Conservation (phyloP, 2,329 filamentous ascomycete species). For the Trichoderma atroviride region DNA sequence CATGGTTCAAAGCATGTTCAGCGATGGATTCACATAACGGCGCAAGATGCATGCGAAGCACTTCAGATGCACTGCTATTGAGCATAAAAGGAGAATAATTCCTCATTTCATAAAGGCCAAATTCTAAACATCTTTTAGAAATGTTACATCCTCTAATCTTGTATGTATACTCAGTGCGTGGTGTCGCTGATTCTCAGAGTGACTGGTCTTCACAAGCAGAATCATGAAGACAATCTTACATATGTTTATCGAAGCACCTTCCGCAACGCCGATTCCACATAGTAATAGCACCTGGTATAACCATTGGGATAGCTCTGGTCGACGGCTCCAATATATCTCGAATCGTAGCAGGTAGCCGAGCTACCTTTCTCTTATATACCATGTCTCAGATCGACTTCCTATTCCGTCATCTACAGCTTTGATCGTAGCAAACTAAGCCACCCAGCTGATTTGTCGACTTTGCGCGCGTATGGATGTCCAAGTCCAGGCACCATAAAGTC, state of each 20-base stretch:
- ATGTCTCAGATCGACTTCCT: background rate
- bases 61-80: background rate
- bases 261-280: background rate
- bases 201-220: too few species aligned
- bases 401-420: background rate
- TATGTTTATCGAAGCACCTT: background rate
- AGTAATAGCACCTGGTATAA: background rate
- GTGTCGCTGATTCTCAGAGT: background rate
- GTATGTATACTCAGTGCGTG: too few species aligned
- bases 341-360: background rate
- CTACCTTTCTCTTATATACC: background rate
- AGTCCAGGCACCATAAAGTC: slow-evolving; percentile 17
- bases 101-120: background rate
- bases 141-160: background rate
- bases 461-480: slow-evolving; percentile 13
- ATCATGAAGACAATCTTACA: too few species aligned
- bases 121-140: background rate
- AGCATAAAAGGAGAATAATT: background rate
- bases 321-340: background rate
- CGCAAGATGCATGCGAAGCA: background rate
- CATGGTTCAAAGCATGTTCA: background rate
- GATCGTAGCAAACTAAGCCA: slow-evolving; percentile 12
- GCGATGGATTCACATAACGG: background rate
- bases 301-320: background rate
- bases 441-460: slow-evolving; percentile 2